Percentiles rank a stretch among this genome's conserved stretches.
These are phyloP conservation scores for Albatrellus ellisii DNA, from an alignment of 768 basidiomycete species.

Conservation along the genomic window DNA sequence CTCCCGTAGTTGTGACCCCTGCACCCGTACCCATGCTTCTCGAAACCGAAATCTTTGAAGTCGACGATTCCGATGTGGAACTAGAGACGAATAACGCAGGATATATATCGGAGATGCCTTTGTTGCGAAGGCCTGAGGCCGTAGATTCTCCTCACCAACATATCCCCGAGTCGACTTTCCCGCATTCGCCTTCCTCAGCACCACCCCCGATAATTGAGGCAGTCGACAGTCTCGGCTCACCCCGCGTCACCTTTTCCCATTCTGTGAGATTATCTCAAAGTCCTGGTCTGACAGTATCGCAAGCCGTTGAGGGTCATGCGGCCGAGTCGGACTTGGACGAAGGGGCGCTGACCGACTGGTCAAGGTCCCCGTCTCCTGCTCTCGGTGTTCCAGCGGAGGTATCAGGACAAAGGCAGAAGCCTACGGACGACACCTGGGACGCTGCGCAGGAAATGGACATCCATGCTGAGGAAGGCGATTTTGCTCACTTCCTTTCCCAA, in stretches of 20 bases:
- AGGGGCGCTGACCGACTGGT: conserved; percentile 22
- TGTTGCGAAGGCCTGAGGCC: not conserved
- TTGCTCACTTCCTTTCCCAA: conserved; percentile 84
- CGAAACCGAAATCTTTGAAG: not conserved
- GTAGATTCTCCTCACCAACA: not conserved
- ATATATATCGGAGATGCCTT: no score
- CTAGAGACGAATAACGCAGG: no score
- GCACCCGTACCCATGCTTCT: not conserved
- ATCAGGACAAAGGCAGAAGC: conserved; percentile 2
- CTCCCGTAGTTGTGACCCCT: no score
- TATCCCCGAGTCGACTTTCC: not conserved
- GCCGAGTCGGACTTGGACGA: conserved; percentile 13
- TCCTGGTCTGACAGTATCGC: no score
- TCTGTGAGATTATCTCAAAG: no score
- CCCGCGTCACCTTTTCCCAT: no score
- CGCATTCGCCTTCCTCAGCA: no score
- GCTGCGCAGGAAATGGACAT: conserved; percentile 79
- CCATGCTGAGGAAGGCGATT: conserved; percentile 73
- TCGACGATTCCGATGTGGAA: not conserved
- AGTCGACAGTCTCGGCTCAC: no score
- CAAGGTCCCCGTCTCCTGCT: conserved; percentile 24
- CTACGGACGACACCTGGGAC: conserved; percentile 47
- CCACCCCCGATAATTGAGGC: not conserved
- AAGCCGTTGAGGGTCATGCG: not conserved
- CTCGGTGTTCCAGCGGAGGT: conserved; percentile 8